phyloP scores from a whole-genome alignment of 805 yeast species.

The Candida golubevii region DNA sequence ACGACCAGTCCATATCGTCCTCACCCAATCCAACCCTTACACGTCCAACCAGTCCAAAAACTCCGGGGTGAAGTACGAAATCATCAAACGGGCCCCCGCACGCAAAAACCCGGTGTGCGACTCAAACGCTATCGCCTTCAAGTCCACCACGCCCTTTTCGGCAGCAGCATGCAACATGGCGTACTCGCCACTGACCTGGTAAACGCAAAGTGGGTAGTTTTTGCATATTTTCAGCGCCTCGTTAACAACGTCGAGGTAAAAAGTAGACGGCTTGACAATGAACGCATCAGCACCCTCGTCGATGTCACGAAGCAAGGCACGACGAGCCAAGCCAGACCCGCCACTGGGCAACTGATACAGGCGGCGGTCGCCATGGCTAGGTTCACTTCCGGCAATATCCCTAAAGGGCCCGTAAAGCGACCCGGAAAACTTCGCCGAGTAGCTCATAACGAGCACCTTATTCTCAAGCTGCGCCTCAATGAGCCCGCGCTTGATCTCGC shows the following conservation, averaged over 20 bases:
- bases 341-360: slow-evolving; percentile 92
- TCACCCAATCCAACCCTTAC: neutral
- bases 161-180: slow-evolving; percentile 99
- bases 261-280: slow-evolving; percentile 93
- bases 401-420: slow-evolving; percentile 93
- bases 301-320: slow-evolving; percentile 84
- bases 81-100: slow-evolving; percentile 92
- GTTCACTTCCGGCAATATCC: slow-evolving; percentile 93
- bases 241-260: slow-evolving; percentile 84
- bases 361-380: slow-evolving; percentile 86
- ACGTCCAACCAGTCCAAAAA: slow-evolving; percentile 82
- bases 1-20: neutral
- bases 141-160: slow-evolving; percentile 86
- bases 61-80: slow-evolving; percentile 92
- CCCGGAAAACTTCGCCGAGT: slow-evolving; percentile 92
- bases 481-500: slow-evolving; percentile 81
- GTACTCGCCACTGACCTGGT: slow-evolving; percentile 95
- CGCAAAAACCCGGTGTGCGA: slow-evolving; percentile 86
- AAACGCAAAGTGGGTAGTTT: slow-evolving; percentile 88
- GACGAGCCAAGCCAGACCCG: slow-evolving; percentile 87
- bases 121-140: slow-evolving; percentile 79
- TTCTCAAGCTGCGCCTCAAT: slow-evolving; percentile 81
- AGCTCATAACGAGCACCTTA: slow-evolving; percentile 84
- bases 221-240: slow-evolving; percentile 81
- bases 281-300: slow-evolving; percentile 94